These are phyloP conservation scores for Coniochaeta sp. DNA, from an alignment of 2,329 filamentous ascomycete species.

Conservation along the genomic window DNA sequence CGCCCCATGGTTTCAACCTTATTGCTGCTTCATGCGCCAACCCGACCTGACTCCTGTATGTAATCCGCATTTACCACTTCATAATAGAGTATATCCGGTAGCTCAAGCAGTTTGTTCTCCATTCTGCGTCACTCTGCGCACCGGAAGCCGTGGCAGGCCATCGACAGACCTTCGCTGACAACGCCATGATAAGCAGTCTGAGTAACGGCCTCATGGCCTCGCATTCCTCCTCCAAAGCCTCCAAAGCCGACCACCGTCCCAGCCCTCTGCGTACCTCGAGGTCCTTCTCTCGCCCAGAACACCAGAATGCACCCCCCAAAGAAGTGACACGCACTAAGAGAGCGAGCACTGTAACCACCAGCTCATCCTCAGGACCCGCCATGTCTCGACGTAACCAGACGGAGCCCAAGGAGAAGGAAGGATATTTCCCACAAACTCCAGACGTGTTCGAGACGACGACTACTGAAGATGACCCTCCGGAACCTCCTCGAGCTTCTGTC, in stretches of 20 bases:
- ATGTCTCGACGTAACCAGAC: conserved; percentile 10
- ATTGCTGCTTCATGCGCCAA: not conserved
- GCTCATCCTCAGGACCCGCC: conserved; percentile 14
- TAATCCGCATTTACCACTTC: not conserved
- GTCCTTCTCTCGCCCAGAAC: conserved; percentile 16
- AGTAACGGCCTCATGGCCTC: not conserved
- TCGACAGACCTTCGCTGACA: not conserved
- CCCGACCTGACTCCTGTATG: not conserved
- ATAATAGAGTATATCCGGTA: not conserved
- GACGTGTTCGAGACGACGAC: conserved; percentile 44
- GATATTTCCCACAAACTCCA: conserved; percentile 18
- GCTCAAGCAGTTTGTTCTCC: not conserved
- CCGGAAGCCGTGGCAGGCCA: not conserved
- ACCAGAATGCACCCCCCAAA: conserved; percentile 6
- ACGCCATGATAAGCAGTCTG: not conserved
- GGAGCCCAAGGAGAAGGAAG: conserved; percentile 10
- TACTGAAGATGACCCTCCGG: conserved; percentile 35
- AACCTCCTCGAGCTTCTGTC: conserved; percentile 48
- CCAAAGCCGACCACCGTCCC: conserved; percentile 13
- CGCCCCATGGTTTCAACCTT: not conserved
- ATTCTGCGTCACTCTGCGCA: not conserved
- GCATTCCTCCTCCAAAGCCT: conserved; percentile 4
- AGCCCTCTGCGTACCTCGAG: conserved; percentile 19
- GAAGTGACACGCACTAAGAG: conserved; percentile 27
- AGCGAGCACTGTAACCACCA: conserved; percentile 38